Percentiles rank a stretch among this genome's conserved stretches.
phyloP scores from a whole-genome alignment of 805 yeast genomes.

The Saccharomyces kudriavzevii region DNA sequence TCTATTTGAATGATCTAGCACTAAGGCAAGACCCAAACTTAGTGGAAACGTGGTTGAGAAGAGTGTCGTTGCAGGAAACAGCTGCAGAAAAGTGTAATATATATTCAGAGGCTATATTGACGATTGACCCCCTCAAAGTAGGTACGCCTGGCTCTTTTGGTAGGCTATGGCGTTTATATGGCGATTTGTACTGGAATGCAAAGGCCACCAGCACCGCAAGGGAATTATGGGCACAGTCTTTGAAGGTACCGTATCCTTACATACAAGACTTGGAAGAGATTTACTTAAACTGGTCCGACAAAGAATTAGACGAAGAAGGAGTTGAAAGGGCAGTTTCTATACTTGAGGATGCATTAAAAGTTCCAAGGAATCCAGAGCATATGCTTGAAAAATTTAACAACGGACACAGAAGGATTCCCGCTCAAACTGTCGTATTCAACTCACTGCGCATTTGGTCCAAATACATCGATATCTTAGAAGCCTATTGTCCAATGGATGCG shows the following conservation, averaged over 20 bases:
- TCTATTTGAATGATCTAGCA: conserved; percentile 58
- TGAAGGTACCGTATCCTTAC: conserved; percentile 58
- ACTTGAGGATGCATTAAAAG: conserved; percentile 35
- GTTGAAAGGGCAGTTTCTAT: conserved; percentile 38
- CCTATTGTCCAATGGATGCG: conserved; percentile 34
- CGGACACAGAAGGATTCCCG: conserved; percentile 29
- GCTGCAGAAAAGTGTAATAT: conserved; percentile 35
- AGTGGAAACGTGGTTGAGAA: conserved; percentile 60
- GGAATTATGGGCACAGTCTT: conserved; percentile 53
- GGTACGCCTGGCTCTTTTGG: conserved; percentile 39
- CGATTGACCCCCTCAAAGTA: conserved; percentile 52
- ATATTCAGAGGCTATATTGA: conserved; percentile 56
- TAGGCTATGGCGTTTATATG: conserved; percentile 63
- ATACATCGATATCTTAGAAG: conserved; percentile 63
- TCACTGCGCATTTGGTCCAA: conserved; percentile 63
- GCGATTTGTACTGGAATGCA: conserved; percentile 50
- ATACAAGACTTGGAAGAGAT: conserved; percentile 59
- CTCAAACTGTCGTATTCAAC: conserved; percentile 53
- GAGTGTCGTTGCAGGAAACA: conserved; percentile 41
- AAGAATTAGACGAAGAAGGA: conserved; percentile 45
- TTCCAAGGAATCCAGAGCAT: conserved; percentile 31
- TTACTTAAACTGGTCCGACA: conserved; percentile 70
- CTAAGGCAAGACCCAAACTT: conserved; percentile 54
- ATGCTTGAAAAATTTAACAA: conserved; percentile 14
- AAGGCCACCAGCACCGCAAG: conserved; percentile 53